A percentile compares a stretch with the other conserved stretches of the same genome.
Conservation (phyloP, 2,329 filamentous ascomycete species). For the Alternaria brassicae region DNA sequence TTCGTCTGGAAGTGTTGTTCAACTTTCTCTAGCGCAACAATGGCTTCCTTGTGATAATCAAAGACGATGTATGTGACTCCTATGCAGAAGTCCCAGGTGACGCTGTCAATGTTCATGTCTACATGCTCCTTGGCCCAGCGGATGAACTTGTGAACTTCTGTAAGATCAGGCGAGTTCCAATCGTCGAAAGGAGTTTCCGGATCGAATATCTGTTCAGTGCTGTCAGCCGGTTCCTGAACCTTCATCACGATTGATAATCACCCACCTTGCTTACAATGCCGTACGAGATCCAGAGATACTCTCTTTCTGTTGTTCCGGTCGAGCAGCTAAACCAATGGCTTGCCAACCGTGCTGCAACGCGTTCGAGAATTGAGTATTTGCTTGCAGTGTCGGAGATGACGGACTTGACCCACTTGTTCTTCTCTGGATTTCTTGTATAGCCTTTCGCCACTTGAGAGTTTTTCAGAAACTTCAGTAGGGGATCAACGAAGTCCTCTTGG, state of each 20-base stretch:
- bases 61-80: background rate
- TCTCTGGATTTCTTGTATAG: constrained; percentile 9
- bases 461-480: constrained; percentile 10
- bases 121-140: background rate
- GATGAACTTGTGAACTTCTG: background rate
- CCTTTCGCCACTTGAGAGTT: constrained; percentile 20
- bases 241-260: background rate
- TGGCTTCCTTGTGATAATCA: background rate
- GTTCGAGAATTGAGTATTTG: constrained; percentile 7
- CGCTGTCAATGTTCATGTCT: background rate
- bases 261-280: background rate
- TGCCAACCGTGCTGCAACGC: constrained; percentile 1
- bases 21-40: background rate
- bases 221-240: background rate
- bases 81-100: background rate
- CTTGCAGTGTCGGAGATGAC: background rate
- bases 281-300: background rate
- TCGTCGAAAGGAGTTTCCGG: background rate
- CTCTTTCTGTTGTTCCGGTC: background rate
- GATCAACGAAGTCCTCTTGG: constrained; percentile 3
- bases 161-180: background rate
- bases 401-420: constrained; percentile 12
- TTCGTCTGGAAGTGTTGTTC: background rate
- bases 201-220: background rate
- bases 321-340: constrained; percentile 5